Percentiles rank a stretch among this genome's conserved stretches.
Conservation (phyloP, 2,329 filamentous ascomycete species). For the Tolypocladium cylindrosporum region DNA sequence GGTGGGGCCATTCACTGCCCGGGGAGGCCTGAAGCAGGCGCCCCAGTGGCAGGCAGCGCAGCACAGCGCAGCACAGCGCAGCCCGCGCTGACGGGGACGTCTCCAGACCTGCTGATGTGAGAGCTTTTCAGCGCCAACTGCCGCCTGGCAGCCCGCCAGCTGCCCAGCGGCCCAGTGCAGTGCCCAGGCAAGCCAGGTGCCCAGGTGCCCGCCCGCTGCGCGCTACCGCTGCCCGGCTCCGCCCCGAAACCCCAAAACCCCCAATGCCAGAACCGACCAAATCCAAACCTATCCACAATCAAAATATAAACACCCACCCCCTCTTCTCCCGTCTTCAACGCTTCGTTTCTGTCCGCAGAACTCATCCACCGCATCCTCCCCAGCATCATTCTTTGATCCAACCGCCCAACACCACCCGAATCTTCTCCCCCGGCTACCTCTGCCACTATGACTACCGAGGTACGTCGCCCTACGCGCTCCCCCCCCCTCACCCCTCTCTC, state of each 20-base stretch:
- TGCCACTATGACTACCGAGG: slow-evolving; percentile 23
- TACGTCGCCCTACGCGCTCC: slow-evolving; percentile 11
- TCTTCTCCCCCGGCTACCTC: neutral
- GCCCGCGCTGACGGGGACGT: neutral
- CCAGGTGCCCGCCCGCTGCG: neutral
- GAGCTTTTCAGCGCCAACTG: neutral
- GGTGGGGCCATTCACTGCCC: neutral
- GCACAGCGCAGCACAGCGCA: neutral
- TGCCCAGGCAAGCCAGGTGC: neutral
- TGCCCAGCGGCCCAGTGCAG: neutral
- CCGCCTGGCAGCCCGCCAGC: neutral
- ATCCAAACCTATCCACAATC: slow-evolving; percentile 16
- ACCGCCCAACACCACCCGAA: neutral
- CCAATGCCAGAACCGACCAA: slow-evolving; percentile 8
- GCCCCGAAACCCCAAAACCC: slow-evolving; percentile 6
- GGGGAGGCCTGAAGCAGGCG: neutral
- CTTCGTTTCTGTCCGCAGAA: slow-evolving; percentile 10
- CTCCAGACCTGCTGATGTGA: neutral
- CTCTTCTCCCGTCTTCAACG: slow-evolving; percentile 15
- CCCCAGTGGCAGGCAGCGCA: neutral
- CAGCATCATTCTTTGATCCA: slow-evolving; percentile 9
- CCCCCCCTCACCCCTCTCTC: slow-evolving; percentile 2
- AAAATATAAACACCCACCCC: slow-evolving; percentile 20
- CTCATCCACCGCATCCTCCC: slow-evolving; percentile 12
- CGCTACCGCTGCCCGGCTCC: neutral